These are phyloP conservation scores for Hypomyces perniciosus DNA, from an alignment of 2,329 filamentous ascomycete species.

Conservation along the genomic window DNA sequence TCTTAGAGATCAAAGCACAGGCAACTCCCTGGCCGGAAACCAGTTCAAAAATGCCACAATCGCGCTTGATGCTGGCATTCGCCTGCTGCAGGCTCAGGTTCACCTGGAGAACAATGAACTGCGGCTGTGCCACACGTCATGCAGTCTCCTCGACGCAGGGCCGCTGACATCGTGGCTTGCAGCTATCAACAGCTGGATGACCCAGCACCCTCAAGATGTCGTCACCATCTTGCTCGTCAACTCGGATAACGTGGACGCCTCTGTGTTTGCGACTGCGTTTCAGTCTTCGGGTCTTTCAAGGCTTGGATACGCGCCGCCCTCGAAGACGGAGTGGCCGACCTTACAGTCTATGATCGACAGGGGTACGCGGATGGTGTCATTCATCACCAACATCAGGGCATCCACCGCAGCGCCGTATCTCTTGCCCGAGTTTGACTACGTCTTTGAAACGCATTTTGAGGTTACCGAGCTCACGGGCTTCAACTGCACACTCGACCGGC, in stretches of 20 bases:
- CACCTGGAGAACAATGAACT: slow-evolving; percentile 55
- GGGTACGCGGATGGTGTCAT: slow-evolving; percentile 61
- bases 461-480: slow-evolving; percentile 58
- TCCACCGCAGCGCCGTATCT: slow-evolving; percentile 48
- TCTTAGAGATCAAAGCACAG: slow-evolving; percentile 56
- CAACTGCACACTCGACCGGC: slow-evolving; percentile 66
- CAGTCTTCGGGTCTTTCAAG: slow-evolving; percentile 52
- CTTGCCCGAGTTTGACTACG: slow-evolving; percentile 55
- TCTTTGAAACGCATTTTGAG: slow-evolving; percentile 70
- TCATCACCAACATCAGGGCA: slow-evolving; percentile 52
- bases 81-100: slow-evolving; percentile 66
- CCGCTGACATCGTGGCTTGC: slow-evolving; percentile 57
- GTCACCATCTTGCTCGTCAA: slow-evolving; percentile 71
- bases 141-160: slow-evolving; percentile 63
- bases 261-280: slow-evolving; percentile 50
- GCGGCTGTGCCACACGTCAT: slow-evolving; percentile 65
- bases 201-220: slow-evolving; percentile 64
- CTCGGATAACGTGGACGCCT: slow-evolving; percentile 51
- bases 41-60: slow-evolving; percentile 68
- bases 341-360: slow-evolving; percentile 61
- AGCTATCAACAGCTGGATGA: slow-evolving; percentile 63
- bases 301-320: slow-evolving; percentile 54
- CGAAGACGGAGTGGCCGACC: slow-evolving; percentile 58
- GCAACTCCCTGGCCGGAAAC: slow-evolving; percentile 60
- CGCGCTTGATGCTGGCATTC: slow-evolving; percentile 64